These are phyloP conservation scores for Iberis amara DNA, from an alignment of 441 rosid genomes.

Conservation along the genomic window DNA sequence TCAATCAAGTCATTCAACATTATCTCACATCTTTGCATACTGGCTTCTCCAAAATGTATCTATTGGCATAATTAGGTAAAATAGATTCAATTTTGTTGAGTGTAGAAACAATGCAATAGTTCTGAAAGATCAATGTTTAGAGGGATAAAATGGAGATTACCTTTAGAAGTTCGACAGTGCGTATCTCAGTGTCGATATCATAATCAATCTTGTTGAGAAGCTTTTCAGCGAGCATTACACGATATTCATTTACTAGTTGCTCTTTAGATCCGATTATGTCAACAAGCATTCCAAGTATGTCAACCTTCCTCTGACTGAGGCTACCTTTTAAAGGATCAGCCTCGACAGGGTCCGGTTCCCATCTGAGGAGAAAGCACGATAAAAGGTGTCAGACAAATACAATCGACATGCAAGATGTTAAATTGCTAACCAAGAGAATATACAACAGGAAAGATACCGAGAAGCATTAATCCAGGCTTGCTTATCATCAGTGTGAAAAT, in stretches of 20 bases:
- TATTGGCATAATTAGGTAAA: conserved; percentile 28
- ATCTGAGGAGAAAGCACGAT: conserved; percentile 43
- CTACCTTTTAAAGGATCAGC: conserved; percentile 89
- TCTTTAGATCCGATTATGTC: conserved; percentile 94
- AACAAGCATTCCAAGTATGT: conserved; percentile 91
- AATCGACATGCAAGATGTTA: conserved; percentile 3
- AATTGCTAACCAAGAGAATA: not conserved
- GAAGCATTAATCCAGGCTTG: conserved; percentile 81
- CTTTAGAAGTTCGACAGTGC: conserved; percentile 95
- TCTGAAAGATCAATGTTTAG: conserved; percentile 8
- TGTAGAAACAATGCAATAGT: not conserved
- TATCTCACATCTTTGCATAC: conserved; percentile 97
- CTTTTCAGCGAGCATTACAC: conserved; percentile 92
- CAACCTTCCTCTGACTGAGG: conserved; percentile 74
- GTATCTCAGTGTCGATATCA: conserved; percentile 87
- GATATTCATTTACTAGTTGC: conserved; percentile 89
- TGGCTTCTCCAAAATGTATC: conserved; percentile 97
- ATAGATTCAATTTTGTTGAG: conserved; percentile 11
- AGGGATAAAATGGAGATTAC: conserved; percentile 32
- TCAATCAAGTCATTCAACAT: conserved; percentile 96
- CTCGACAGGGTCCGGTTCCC: conserved; percentile 96
- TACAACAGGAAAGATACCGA: conserved; percentile 37
- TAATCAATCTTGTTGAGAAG: conserved; percentile 93
- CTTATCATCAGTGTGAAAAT: conserved; percentile 75
- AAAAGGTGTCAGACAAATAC: conserved; percentile 11